Evolutionary conservation across 345 rosid genomes (phyloP), one percentile per base, ranked within the genome.

Genomic region (Mallotus nudiflorus): DNA sequence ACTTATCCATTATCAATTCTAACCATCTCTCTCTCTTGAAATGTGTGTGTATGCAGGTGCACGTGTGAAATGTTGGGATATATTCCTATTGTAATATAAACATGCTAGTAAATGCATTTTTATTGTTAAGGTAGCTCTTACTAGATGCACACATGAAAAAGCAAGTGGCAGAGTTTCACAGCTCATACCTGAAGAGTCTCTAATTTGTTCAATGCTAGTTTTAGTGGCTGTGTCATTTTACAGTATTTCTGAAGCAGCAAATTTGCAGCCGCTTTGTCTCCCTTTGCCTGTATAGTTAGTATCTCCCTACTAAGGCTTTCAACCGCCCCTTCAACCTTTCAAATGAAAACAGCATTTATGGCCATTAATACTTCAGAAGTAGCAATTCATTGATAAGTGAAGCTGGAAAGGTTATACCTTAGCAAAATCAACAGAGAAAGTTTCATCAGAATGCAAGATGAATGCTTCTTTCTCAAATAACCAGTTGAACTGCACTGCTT

Each of bases 401-500:
- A 72, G 40, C 61, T 69, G 15, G 70, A 28, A 54, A n/a, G 44
- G 15, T 7, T 48, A 55, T 78, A 93, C 97, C 98, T 91, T 89
- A 2, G 80, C 31, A 80, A 93, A 93, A 85, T 91, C 84, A 64
- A 93, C 89, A 2, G 88, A 85, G 71, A 93, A 91, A 49, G 88
- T 88, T 42, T 80, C 86, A 74, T 93, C 90, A 28, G 83, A 31
- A 67, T 85, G 81, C 78, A 87, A 79, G 50, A 85, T 73, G 69
- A 91, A 82, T 66, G 96, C 98, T 80, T 80, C 90, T 71, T 88
- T 93, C 80, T 93, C 96, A 71, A 85, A 85, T 69, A 93, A 79
- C 91, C 89, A 93, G 86, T 93, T 93, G 83, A 93, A 93, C 66
- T 91, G 96, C 81, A 93, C 54, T 16, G 97, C 96, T 82, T 91